Conservation (phyloP, 768 basidiomycete species). For the Russula griseocarnosa region DNA sequence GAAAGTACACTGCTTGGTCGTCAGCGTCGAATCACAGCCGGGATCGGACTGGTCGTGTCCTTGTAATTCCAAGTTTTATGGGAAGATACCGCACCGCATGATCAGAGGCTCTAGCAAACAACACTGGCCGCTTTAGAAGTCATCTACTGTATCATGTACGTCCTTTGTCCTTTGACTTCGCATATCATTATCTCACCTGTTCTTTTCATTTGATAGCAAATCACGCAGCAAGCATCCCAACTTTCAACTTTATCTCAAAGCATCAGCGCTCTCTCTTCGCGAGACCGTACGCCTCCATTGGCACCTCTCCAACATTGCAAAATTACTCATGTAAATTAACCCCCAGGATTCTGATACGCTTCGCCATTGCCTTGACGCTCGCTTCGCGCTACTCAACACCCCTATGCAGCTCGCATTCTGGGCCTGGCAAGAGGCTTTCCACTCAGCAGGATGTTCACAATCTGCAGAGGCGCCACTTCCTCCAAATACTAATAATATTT, state of each 20-base stretch:
- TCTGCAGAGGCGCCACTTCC: no score
- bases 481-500: no score
- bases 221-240: conserved; percentile 77
- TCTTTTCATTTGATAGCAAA: conserved; percentile 53
- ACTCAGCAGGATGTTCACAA: no score
- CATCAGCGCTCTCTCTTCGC: conserved; percentile 91
- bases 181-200: not conserved
- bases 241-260: conserved; percentile 91
- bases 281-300: conserved; percentile 94
- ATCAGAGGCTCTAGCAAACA: no score
- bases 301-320: conserved; percentile 84
- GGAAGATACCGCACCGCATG: conserved; percentile 96
- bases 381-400: conserved; percentile 93
- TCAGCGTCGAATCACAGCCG: conserved; percentile 84
- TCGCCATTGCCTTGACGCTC: conserved; percentile 92
- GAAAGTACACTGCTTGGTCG: conserved; percentile 83
- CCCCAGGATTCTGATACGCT: conserved; percentile 92
- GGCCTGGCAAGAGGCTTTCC: no score
- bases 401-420: conserved; percentile 38
- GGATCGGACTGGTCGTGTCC: conserved; percentile 88
- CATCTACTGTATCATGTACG: conserved; percentile 95
- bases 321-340: conserved; percentile 95
- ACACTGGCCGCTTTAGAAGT: conserved; percentile 87
- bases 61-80: conserved; percentile 83
- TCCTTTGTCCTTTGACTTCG: not conserved